Evolutionary conservation across 495 filamentous ascomycete species (phyloP).

Genomic region (Neurospora sp.): DNA sequence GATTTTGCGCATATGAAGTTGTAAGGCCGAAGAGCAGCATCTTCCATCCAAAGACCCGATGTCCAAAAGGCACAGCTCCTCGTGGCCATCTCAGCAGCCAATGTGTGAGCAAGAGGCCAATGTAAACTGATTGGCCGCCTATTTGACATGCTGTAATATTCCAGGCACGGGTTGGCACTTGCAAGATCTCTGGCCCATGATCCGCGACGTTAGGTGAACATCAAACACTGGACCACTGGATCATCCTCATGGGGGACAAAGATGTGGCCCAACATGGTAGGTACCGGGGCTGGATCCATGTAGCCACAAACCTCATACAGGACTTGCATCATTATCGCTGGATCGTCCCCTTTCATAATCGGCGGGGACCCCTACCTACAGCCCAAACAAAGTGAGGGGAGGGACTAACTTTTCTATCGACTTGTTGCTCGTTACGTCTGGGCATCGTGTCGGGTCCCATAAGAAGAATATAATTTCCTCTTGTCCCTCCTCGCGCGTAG

Average conservation of each 20-base stretch:
- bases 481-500: neutral
- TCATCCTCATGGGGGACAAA: neutral
- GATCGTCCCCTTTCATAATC: conserved; percentile 19
- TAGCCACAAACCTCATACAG: conserved; percentile 24
- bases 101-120: neutral
- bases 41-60: neutral
- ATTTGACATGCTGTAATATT: neutral
- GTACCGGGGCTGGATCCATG: conserved; percentile 15
- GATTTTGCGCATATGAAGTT: neutral
- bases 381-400: neutral
- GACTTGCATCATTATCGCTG: conserved; percentile 20
- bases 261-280: neutral
- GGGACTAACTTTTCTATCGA: neutral
- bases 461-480: neutral
- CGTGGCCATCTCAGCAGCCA: neutral
- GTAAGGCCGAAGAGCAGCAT: neutral
- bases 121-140: neutral
- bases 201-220: conserved; percentile 17
- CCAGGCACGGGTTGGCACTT: neutral
- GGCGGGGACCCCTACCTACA: neutral
- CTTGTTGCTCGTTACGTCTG: neutral
- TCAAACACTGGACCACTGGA: conserved; percentile 28
- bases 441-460: neutral
- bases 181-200: neutral
- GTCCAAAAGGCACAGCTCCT: neutral